phyloP scores from a whole-genome alignment of 768 basidiomycete species.

The Kondoa malvinella region DNA sequence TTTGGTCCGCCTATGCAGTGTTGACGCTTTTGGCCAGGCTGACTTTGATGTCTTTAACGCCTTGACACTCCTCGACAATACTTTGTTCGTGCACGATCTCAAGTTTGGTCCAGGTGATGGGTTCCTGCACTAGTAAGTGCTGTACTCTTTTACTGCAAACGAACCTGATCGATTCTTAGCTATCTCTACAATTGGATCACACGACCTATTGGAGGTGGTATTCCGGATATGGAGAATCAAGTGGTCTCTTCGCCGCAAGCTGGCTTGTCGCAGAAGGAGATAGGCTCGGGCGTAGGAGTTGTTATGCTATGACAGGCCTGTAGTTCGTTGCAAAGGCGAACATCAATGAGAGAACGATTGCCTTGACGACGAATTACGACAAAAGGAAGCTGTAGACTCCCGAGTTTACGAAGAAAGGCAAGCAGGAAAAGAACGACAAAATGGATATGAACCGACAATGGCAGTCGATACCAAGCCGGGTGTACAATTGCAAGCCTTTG shows the following conservation, averaged over 20 bases:
- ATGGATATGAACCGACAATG: too few species aligned
- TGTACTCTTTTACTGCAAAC: neutral
- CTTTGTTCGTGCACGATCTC: constrained; percentile 58
- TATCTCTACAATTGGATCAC: constrained; percentile 95
- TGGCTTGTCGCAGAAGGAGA: too few species aligned
- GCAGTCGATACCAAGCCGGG: too few species aligned
- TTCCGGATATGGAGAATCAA: neutral
- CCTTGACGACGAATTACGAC: too few species aligned
- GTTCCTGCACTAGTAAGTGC: constrained; percentile 47
- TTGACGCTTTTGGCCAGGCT: constrained; percentile 35
- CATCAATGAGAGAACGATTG: too few species aligned
- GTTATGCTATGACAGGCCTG: constrained; percentile 68
- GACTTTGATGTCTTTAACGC: constrained; percentile 95
- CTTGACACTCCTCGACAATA: constrained; percentile 86
- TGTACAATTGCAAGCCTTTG: too few species aligned
- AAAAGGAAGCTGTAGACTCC: too few species aligned
- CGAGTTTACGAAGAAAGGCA: too few species aligned
- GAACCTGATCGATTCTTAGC: constrained; percentile 22
- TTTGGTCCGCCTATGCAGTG: neutral
- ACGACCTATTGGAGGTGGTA: constrained; percentile 51
- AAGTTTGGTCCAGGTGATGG: constrained; percentile 79
- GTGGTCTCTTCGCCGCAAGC: too few species aligned
- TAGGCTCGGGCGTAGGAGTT: constrained; percentile 45
- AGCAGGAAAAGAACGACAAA: too few species aligned
- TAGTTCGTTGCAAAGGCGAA: neutral